Evolutionary conservation across 371 early-diverging fungal genomes (phyloP).

Genomic region (Catenaria anguillulae): DNA sequence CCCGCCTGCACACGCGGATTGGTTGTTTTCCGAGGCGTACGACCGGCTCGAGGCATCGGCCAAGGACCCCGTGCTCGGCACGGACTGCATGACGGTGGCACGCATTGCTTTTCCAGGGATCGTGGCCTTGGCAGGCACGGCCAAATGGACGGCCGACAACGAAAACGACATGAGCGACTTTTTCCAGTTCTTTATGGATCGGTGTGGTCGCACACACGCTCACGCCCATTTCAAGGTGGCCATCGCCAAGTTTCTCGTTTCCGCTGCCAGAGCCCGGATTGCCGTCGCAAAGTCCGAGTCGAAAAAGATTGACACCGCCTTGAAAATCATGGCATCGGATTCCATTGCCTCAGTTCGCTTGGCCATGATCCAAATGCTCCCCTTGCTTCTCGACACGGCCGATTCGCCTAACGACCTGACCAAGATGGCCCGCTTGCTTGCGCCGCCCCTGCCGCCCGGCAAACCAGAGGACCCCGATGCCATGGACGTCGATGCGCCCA

Average conservation of each 20-base stretch:
- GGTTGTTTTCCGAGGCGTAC: background rate
- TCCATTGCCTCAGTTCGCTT: background rate
- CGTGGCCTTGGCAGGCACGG: too few relatives aligned
- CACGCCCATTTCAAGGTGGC: background rate
- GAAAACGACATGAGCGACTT: too few relatives aligned
- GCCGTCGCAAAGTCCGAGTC: background rate
- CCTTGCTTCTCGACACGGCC: background rate
- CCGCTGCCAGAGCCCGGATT: background rate
- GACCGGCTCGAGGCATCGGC: background rate
- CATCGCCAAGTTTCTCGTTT: background rate
- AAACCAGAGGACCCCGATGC: too few relatives aligned
- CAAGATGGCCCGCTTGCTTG: too few relatives aligned
- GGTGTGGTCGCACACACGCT: too few relatives aligned
- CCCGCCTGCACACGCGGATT: too few relatives aligned
- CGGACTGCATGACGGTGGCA: too few relatives aligned
- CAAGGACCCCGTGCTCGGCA: background rate
- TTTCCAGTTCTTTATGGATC: too few relatives aligned
- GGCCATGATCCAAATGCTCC: background rate
- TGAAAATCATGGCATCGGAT: background rate
- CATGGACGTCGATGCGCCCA: background rate
- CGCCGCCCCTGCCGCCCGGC: too few relatives aligned
- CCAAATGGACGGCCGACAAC: too few relatives aligned
- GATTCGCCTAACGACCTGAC: too few relatives aligned
- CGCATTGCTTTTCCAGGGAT: too few relatives aligned
- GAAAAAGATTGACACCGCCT: background rate